Evolutionary conservation across 352 stramenopile genomes (phyloP).

Genomic region (Phytopythium oedochilum): DNA sequence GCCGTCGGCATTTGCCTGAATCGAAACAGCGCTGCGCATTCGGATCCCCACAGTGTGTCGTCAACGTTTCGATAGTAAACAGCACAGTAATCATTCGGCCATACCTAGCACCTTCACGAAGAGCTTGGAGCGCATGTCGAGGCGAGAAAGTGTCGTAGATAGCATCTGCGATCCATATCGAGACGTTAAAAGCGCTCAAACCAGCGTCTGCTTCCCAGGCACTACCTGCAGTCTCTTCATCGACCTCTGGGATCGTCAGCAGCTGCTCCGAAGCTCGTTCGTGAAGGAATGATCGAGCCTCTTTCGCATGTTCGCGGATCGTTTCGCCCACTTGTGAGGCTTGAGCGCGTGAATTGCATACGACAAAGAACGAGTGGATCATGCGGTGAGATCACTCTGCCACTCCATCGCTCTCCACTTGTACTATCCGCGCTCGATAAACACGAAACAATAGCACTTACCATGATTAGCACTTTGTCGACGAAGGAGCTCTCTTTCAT

Average conservation of each 20-base stretch:
- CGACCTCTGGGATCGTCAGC: constrained; percentile 21
- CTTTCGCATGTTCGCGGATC: constrained; percentile 57
- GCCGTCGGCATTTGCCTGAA: background rate
- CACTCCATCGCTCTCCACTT: background rate
- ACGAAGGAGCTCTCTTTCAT: constrained; percentile 55
- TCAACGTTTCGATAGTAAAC: background rate
- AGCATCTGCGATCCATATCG: constrained; percentile 20
- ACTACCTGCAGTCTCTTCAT: constrained; percentile 36
- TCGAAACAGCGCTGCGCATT: background rate
- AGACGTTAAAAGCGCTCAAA: background rate
- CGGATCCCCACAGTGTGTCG: background rate
- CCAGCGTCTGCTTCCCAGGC: too few relatives aligned
- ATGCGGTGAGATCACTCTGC: background rate
- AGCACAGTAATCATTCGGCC: background rate
- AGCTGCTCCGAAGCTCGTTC: constrained; percentile 43
- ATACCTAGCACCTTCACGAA: constrained; percentile 44
- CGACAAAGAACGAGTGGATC: background rate
- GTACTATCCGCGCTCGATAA: background rate
- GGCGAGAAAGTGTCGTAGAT: constrained; percentile 68
- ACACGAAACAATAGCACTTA: constrained; percentile 6
- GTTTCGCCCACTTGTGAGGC: constrained; percentile 50
- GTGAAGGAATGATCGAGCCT: constrained; percentile 48
- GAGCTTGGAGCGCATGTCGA: constrained; percentile 25
- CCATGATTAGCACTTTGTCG: constrained; percentile 47
- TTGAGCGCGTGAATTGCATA: constrained; percentile 9